A percentile compares a stretch with the other conserved stretches of the same genome.
phyloP scores from a whole-genome alignment of 1,139 yeast species.

The Yamadazyma conglobata region DNA sequence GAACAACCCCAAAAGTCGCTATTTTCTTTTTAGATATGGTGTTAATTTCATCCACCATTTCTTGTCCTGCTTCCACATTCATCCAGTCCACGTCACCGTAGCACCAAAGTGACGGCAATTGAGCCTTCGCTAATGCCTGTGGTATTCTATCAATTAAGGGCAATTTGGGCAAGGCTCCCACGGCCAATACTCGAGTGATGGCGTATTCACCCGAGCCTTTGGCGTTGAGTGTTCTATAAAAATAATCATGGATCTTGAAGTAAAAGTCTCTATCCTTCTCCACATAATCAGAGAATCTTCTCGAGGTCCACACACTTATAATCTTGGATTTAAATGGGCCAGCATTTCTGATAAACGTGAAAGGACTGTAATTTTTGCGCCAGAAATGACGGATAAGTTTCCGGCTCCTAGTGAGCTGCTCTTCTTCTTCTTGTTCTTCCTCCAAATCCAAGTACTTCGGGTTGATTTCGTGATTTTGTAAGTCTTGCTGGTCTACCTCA shows the following conservation, averaged over 20 bases:
- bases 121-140: slow-evolving; percentile 29
- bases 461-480: slow-evolving; percentile 11
- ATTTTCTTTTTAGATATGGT: slow-evolving; percentile 20
- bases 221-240: slow-evolving; percentile 38
- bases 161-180: slow-evolving; percentile 40
- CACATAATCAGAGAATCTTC: slow-evolving; percentile 36
- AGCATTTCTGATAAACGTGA: slow-evolving; percentile 29
- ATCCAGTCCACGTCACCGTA: slow-evolving; percentile 51
- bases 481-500: slow-evolving; percentile 2
- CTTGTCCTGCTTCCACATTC: slow-evolving; percentile 43
- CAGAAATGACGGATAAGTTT: slow-evolving; percentile 30
- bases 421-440: slow-evolving; percentile 10
- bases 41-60: slow-evolving; percentile 39
- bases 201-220: slow-evolving; percentile 48
- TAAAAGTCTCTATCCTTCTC: slow-evolving; percentile 29
- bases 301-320: slow-evolving; percentile 41
- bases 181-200: slow-evolving; percentile 37
- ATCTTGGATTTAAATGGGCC: slow-evolving; percentile 40
- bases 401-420: slow-evolving; percentile 18
- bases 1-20: slow-evolving; percentile 42
- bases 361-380: slow-evolving; percentile 38
- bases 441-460: slow-evolving; percentile 11
- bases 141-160: slow-evolving; percentile 46
- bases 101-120: slow-evolving; percentile 44
- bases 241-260: slow-evolving; percentile 38